A percentile compares a stretch with the other conserved stretches of the same genome.
These are phyloP conservation scores for Tylopilus vinaceipallidus DNA, from an alignment of 768 basidiomycete genomes.

Conservation along the genomic window DNA sequence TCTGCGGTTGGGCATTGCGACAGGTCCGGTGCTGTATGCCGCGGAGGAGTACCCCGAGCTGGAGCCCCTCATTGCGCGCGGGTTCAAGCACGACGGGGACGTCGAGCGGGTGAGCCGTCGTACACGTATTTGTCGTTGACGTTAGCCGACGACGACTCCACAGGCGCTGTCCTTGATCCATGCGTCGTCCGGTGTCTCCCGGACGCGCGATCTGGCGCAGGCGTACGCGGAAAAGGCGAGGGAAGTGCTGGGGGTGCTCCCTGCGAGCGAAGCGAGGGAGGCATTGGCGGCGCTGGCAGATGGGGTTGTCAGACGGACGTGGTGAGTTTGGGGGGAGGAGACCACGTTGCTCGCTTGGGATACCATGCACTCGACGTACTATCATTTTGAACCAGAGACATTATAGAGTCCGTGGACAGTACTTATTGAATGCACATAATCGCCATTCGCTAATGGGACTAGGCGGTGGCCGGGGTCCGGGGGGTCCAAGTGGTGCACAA, in stretches of 20 bases:
- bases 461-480: constrained; percentile 25
- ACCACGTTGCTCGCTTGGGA: not conserved
- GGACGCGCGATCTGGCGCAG: constrained; percentile 74
- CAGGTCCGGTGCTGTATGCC: constrained; percentile 83
- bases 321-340: constrained; percentile 28
- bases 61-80: constrained; percentile 72
- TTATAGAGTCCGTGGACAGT: not conserved
- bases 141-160: not conserved
- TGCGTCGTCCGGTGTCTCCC: constrained; percentile 69
- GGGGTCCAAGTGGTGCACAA: not conserved
- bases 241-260: constrained; percentile 64
- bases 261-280: constrained; percentile 75
- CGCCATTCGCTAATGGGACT: not conserved
- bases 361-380: not conserved
- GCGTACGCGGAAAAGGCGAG: constrained; percentile 76
- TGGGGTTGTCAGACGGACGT: constrained; percentile 60
- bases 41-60: constrained; percentile 81
- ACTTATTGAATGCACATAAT: constrained; percentile 2
- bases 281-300: constrained; percentile 76
- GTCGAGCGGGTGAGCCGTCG: constrained; percentile 61
- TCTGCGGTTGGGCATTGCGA: constrained; percentile 78
- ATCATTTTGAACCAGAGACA: not conserved
- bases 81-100: constrained; percentile 76
- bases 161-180: constrained; percentile 62
- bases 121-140: not conserved